Evolutionary conservation across 2,329 filamentous ascomycete species (phyloP).

Genomic region (Penicillium sp.): DNA sequence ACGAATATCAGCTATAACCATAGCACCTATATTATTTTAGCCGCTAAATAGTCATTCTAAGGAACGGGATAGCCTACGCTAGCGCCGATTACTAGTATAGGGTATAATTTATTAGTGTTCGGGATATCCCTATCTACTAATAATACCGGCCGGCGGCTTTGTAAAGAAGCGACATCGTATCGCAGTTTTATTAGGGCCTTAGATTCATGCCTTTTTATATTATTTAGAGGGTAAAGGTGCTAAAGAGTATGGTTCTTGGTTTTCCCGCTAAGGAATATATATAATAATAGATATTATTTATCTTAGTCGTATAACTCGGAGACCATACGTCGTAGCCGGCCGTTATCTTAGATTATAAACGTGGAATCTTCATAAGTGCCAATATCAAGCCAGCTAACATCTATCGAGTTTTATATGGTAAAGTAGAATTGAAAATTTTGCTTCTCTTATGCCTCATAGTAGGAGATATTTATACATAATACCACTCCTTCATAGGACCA

Average conservation of each 20-base stretch:
- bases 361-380: background rate
- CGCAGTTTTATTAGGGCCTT: slow-evolving; percentile 3
- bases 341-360: slow-evolving; percentile 4
- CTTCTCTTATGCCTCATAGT: background rate
- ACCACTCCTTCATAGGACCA: no score
- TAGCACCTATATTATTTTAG: background rate
- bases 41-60: slow-evolving; percentile 2
- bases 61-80: background rate
- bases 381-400: slow-evolving; percentile 17
- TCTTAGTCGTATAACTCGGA: background rate
- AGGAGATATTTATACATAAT: background rate
- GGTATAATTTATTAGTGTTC: background rate
- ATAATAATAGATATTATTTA: slow-evolving; percentile 12
- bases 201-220: slow-evolving; percentile 14
- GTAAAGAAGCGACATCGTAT: slow-evolving; percentile 6
- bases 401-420: slow-evolving; percentile 10
- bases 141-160: background rate
- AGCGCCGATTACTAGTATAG: background rate
- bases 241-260: slow-evolving; percentile 10
- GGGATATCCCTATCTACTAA: slow-evolving; percentile 6
- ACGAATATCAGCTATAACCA: slow-evolving; percentile 22
- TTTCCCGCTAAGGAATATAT: slow-evolving; percentile 9
- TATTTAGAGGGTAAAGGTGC: slow-evolving; percentile 12
- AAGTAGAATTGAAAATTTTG: background rate
- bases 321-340: slow-evolving; percentile 4